Evolutionary conservation across 768 basidiomycete species (phyloP).

Genomic region (Suillus discolor): DNA sequence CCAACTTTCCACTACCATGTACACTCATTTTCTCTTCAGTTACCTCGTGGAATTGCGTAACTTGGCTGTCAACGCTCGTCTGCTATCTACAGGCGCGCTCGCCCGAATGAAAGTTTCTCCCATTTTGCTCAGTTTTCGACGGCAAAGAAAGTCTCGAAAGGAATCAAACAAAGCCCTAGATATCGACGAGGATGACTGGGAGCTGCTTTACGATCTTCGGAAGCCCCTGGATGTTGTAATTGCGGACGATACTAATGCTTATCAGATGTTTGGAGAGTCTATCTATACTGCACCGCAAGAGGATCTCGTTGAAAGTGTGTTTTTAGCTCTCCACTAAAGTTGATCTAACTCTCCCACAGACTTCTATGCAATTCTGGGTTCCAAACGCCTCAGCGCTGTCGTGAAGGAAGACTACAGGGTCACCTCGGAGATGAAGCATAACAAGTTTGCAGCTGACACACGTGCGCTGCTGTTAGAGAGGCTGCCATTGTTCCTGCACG

Average conservation of each 20-base stretch:
- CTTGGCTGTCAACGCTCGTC: slow-evolving; percentile 72
- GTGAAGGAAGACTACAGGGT: slow-evolving; percentile 79
- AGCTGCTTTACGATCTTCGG: slow-evolving; percentile 71
- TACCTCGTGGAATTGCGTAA: slow-evolving; percentile 84
- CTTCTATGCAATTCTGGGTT: slow-evolving; percentile 80
- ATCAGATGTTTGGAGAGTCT: slow-evolving; percentile 76
- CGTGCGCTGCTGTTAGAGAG: slow-evolving; percentile 76
- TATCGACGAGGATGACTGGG: slow-evolving; percentile 74
- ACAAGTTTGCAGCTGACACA: slow-evolving; percentile 51
- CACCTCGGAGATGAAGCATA: slow-evolving; percentile 49
- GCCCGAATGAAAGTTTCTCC: slow-evolving; percentile 69
- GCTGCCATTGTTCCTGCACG: slow-evolving; percentile 89
- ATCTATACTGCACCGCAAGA: slow-evolving; percentile 87
- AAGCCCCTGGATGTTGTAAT: slow-evolving; percentile 73
- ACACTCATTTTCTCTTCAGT: slow-evolving; percentile 39
- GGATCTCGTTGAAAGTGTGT: slow-evolving; percentile 80
- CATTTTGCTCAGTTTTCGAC: slow-evolving; percentile 75
- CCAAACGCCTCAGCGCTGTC: slow-evolving; percentile 66
- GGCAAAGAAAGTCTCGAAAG: slow-evolving; percentile 41
- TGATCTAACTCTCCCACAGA: slow-evolving; percentile 36
- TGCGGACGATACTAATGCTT: slow-evolving; percentile 83
- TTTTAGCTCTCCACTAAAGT: neutral
- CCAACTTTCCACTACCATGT: neutral
- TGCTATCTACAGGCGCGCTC: slow-evolving; percentile 50
- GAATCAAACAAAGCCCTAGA: slow-evolving; percentile 27